Conservation (phyloP, 257 asterid species). For the Ballota nigra region DNA sequence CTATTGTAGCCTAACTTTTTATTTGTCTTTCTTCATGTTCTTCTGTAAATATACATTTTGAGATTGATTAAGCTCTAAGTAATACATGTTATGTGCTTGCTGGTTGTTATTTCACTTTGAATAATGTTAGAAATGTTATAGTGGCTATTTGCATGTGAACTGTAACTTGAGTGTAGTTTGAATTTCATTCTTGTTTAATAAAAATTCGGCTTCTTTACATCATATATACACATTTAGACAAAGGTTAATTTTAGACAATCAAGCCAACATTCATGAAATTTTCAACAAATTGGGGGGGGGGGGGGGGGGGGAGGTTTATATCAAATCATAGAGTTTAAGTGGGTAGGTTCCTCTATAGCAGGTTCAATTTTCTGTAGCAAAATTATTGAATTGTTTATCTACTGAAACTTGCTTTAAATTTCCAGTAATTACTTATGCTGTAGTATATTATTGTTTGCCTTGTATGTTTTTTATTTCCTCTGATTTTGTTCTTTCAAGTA, state of each 20-base stretch:
- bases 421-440: background rate
- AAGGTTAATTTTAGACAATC: background rate
- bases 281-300: background rate
- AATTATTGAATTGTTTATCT: background rate
- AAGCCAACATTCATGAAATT: background rate
- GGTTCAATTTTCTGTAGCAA: background rate
- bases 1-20: background rate
- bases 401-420: background rate
- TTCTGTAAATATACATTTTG: background rate
- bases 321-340: background rate
- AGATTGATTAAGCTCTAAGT: background rate
- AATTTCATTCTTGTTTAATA: background rate
- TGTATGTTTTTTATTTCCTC: constrained; percentile 1
- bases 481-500: background rate
- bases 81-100: background rate
- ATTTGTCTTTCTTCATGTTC: background rate
- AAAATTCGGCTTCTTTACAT: background rate
- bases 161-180: background rate
- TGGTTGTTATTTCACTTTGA: background rate
- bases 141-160: constrained; percentile 8
- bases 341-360: background rate
- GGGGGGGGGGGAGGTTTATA: background rate
- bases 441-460: background rate
- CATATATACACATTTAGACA: background rate
- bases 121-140: background rate